Evolutionary conservation across 345 rosid genomes (phyloP).

Genomic region (Eucalyptus brandiana): DNA sequence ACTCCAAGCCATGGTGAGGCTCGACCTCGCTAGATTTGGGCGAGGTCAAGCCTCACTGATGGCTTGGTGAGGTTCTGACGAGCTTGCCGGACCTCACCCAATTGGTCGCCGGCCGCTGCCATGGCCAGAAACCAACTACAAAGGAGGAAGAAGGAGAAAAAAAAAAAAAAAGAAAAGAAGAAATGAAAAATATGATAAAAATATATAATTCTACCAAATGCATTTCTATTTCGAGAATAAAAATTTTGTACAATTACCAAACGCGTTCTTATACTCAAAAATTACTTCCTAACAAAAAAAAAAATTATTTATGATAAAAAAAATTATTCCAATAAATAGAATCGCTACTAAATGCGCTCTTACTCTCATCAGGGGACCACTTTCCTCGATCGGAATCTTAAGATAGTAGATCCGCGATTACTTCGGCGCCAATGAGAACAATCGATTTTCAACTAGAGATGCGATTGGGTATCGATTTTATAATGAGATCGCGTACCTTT

Average conservation of each 20-base stretch:
- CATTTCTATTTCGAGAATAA: fast-evolving
- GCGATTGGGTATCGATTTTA: background rate
- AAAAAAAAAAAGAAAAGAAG: fast-evolving
- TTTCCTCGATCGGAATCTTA: background rate
- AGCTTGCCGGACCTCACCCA: too few relatives aligned
- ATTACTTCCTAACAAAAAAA: too few relatives aligned
- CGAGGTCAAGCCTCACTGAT: fast-evolving
- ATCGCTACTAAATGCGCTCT: fast-evolving
- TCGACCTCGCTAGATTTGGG: fast-evolving
- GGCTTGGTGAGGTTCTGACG: fast-evolving
- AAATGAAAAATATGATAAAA: too few relatives aligned
- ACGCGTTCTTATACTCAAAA: fast-evolving
- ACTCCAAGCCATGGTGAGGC: too few relatives aligned
- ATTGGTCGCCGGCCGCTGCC: fast-evolving
- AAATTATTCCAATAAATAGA: fast-evolving
- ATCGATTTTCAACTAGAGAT: background rate
- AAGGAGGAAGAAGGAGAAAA: too few relatives aligned
- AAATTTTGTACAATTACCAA: fast-evolving
- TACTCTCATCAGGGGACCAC: fast-evolving
- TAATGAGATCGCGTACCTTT: background rate
- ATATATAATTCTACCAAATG: fast-evolving
- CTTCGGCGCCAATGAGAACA: fast-evolving
- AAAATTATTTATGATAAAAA: too few relatives aligned
- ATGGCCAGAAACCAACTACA: fast-evolving
- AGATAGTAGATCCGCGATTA: background rate